phyloP scores from a whole-genome alignment of 2,329 filamentous ascomycete species.

The Aspergillus hiratsukae region DNA sequence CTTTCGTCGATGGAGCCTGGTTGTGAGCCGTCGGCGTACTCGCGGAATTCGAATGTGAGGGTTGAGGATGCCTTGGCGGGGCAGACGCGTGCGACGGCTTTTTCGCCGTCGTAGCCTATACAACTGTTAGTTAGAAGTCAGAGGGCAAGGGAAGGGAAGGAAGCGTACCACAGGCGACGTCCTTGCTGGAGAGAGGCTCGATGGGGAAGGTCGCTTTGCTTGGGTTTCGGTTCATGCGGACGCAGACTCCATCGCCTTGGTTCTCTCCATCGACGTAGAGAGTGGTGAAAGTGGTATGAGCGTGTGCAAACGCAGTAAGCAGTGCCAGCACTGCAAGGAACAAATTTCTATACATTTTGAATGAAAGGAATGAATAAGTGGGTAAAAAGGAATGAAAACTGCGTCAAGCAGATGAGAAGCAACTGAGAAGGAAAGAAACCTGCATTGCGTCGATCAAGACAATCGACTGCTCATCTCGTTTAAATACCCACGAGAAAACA shows the following conservation, averaged over 20 bases:
- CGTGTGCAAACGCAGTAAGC: conserved; percentile 16
- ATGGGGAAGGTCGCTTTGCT: conserved; percentile 56
- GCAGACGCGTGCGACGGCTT: conserved; percentile 47
- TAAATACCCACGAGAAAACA: background rate
- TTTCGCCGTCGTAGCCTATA: conserved; percentile 46
- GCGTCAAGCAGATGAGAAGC: background rate
- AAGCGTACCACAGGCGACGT: conserved; percentile 66
- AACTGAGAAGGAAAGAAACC: background rate
- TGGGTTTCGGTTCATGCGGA: conserved; percentile 59
- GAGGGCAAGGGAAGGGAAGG: no score
- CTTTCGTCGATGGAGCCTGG: conserved; percentile 56
- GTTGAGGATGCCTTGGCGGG: conserved; percentile 47
- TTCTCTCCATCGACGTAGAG: conserved; percentile 58
- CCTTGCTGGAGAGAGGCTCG: conserved; percentile 51
- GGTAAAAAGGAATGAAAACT: background rate
- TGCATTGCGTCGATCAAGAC: background rate
- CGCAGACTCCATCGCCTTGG: conserved; percentile 67
- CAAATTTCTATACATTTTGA: background rate
- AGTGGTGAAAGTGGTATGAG: conserved; percentile 62
- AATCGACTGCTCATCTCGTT: background rate
- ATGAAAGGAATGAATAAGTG: background rate
- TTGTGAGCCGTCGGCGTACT: conserved; percentile 52
- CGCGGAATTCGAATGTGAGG: conserved; percentile 64
- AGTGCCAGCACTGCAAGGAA: background rate
- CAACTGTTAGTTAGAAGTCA: background rate